Evolutionary conservation across 2,329 filamentous ascomycete species (phyloP), one percentile per base, ranked within the genome.

Genomic region (Byssochlamys sp.): DNA sequence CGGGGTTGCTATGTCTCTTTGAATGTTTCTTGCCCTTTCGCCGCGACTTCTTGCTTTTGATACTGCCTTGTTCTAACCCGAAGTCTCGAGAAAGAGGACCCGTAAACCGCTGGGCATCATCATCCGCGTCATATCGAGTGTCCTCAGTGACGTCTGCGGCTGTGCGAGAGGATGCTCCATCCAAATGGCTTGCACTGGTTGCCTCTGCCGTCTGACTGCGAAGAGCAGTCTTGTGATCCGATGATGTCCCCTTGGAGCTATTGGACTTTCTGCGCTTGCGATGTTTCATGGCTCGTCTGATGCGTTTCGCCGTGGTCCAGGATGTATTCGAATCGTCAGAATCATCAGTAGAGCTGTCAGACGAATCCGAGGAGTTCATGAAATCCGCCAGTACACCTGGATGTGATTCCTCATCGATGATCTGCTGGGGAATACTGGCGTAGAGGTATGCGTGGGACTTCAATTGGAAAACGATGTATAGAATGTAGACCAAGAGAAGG

Each of bases 391-490:
- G 81, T 0, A 94, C 86, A 62, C 91, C 91, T 25, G 91, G 91
- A 52, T 90, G 87, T 0, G 90, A 86, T 70, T 96, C 91, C 66
- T 94, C 90, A 64, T 96, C 91, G 61, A 96, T 94, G 59, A 95
- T 88, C 65, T 91, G 87, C 74, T 96, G 91, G 9, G 91, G 91
- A 4, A 89, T 96, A 63, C 90, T 94, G 72, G 91, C 88, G 65
- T 96, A 95, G 78, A 96, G 85, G 75, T 95, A 95, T 7, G 89
- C 83, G 69, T 96, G 91, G 1, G 90, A 94, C 74, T 95, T 95
- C 60, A 96, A 83, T 76, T 95, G 91, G 74, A 96, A 96, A 24
- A 95, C 69, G 33, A 96, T 82, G 69, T 95, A 96, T 19, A 95
- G 76, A 52, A 85, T 75, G 70, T 96, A 96, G 10, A 96, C 87